phyloP scores from a whole-genome alignment of 192 early-diverging fungal genomes.

The Coemansia sp. region DNA sequence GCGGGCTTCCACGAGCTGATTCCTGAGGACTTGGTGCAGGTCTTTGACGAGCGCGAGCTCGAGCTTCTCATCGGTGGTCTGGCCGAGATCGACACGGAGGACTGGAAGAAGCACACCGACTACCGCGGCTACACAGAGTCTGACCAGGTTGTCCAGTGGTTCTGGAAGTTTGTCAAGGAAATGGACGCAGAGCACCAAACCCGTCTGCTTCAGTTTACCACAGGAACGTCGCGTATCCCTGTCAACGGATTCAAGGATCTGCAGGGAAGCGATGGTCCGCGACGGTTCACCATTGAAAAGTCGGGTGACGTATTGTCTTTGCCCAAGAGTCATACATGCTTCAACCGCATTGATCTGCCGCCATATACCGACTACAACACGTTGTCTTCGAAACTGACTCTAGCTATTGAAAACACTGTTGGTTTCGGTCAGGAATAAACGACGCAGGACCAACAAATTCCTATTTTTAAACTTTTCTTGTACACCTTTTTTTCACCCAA shows the following conservation, averaged over 20 bases:
- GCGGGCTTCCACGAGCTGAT: conserved; percentile 95
- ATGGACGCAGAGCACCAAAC: conserved; percentile 95
- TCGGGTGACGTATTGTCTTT: conserved; percentile 79
- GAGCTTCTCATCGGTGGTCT: conserved; percentile 97
- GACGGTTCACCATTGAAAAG: conserved; percentile 95
- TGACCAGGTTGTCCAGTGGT: conserved; percentile 93
- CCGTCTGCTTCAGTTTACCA: conserved; percentile 94
- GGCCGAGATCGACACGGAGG: conserved; percentile 93
- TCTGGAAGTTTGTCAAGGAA: conserved; percentile 88
- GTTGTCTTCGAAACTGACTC: conserved; percentile 73
- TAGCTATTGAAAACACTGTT: conserved; percentile 95
- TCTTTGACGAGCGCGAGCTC: conserved; percentile 97
- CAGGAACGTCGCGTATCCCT: conserved; percentile 95
- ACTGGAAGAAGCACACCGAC: conserved; percentile 99
- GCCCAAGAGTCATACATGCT: conserved; percentile 96
- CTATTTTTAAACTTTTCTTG: conserved; percentile 11
- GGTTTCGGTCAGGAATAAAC: conserved; percentile 87
- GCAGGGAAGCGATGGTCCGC: conserved; percentile 94
- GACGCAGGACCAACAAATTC: conserved; percentile 18
- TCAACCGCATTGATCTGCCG: conserved; percentile 96
- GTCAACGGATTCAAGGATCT: conserved; percentile 99
- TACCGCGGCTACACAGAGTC: conserved; percentile 97
- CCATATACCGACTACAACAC: conserved; percentile 83
- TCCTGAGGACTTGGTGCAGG: conserved; percentile 90
- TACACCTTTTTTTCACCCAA: conserved; percentile 10